phyloP scores from a whole-genome alignment of 495 filamentous ascomycete genomes.

The Hypoxylon cercidicola region DNA sequence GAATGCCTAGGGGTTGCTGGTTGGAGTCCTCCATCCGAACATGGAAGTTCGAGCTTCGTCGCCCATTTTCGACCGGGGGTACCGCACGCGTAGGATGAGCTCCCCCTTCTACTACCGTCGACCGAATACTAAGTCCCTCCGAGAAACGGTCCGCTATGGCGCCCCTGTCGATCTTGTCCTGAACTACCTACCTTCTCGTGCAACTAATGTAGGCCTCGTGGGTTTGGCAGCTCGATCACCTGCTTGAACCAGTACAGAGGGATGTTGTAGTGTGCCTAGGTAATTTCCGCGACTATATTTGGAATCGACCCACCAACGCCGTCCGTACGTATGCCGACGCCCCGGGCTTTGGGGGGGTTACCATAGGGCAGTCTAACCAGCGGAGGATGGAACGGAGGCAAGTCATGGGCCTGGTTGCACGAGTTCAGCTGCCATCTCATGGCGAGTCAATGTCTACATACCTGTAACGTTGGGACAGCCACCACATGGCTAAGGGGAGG shows the following conservation, averaged over 20 bases:
- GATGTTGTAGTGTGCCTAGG: neutral
- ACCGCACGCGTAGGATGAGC: slow-evolving; percentile 26
- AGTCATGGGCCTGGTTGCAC: slow-evolving; percentile 41
- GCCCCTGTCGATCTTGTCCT: slow-evolving; percentile 27
- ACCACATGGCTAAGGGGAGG: slow-evolving; percentile 1
- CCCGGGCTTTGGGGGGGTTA: slow-evolving; percentile 23
- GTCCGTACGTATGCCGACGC: slow-evolving; percentile 8
- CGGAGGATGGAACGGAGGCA: slow-evolving; percentile 18
- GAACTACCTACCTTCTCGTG: slow-evolving; percentile 15
- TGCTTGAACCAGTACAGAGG: slow-evolving; percentile 28
- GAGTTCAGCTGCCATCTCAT: slow-evolving; percentile 35
- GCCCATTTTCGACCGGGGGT: slow-evolving; percentile 21
- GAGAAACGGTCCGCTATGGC: slow-evolving; percentile 31
- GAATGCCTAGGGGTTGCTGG: slow-evolving; percentile 20
- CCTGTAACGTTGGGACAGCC: slow-evolving; percentile 34
- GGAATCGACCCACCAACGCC: slow-evolving; percentile 12
- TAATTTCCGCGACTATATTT: slow-evolving; percentile 25
- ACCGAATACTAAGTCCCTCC: slow-evolving; percentile 27
- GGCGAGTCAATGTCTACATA: slow-evolving; percentile 18
- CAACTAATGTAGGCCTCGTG: slow-evolving; percentile 20
- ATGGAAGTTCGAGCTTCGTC: slow-evolving; percentile 25
- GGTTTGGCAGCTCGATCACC: slow-evolving; percentile 27
- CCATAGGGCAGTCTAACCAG: slow-evolving; percentile 18
- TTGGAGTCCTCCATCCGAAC: slow-evolving; percentile 26
- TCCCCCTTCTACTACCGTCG: slow-evolving; percentile 11